phyloP scores from a whole-genome alignment of 1,139 yeast species.

The Taphrina wiesneri region DNA sequence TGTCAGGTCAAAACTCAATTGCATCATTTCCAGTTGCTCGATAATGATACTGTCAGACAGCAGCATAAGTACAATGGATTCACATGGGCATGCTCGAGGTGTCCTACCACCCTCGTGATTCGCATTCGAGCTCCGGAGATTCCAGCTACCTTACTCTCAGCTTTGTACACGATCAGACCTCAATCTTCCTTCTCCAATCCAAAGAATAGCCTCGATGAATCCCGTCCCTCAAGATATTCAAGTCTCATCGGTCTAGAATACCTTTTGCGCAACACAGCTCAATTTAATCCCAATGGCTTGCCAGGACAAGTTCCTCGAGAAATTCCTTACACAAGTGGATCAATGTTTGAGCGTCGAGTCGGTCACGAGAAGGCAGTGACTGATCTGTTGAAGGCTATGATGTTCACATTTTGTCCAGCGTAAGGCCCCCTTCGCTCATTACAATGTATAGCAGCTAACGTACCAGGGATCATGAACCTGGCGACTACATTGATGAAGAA shows the following conservation, averaged over 20 bases:
- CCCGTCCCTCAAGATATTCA: slow-evolving; percentile 21
- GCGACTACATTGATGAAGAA: slow-evolving; percentile 21
- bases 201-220: not conserved
- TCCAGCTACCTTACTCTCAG: not conserved
- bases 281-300: not conserved
- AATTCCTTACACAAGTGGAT: not conserved
- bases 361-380: slow-evolving; percentile 16
- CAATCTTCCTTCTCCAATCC: slow-evolving; percentile 19
- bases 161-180: slow-evolving; percentile 10
- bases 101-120: slow-evolving; percentile 4
- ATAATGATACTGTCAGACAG: not conserved
- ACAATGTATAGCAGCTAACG: not conserved
- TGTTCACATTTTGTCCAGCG: slow-evolving; percentile 27
- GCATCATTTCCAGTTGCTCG: slow-evolving; percentile 23
- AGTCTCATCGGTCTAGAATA: slow-evolving; percentile 23
- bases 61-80: not conserved
- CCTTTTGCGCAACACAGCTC: slow-evolving; percentile 18
- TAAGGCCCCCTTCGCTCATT: not conserved
- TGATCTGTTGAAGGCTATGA: slow-evolving; percentile 8
- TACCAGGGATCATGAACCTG: slow-evolving; percentile 17
- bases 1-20: slow-evolving; percentile 15
- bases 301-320: slow-evolving; percentile 6
- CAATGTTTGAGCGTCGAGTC: slow-evolving; percentile 21
- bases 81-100: slow-evolving; percentile 21
- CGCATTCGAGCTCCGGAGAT: slow-evolving; percentile 6